phyloP scores from a whole-genome alignment of 257 asterid genomes.

The Penstemon eatonii region DNA sequence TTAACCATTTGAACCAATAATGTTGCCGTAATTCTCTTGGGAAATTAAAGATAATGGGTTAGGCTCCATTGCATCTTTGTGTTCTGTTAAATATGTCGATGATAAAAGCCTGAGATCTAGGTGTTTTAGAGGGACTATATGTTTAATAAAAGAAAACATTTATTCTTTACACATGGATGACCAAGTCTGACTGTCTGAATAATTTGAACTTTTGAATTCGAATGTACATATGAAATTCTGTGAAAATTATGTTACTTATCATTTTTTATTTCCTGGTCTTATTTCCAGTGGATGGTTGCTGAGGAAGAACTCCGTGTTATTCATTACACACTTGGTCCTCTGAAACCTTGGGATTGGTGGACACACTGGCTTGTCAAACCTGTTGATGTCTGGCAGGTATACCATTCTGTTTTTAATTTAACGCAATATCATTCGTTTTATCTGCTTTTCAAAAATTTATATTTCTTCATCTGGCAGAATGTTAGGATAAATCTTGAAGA shows the following conservation, averaged over 20 bases:
- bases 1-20: no score
- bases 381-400: slow-evolving; percentile 98
- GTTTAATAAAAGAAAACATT: slow-evolving; percentile 20
- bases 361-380: slow-evolving; percentile 98
- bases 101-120: not conserved
- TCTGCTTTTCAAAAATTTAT: slow-evolving; percentile 24
- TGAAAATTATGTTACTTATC: slow-evolving; percentile 10
- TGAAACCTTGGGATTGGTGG: slow-evolving; percentile 99
- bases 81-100: slow-evolving; percentile 4
- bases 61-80: not conserved
- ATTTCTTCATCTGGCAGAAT: slow-evolving; percentile 48
- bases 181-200: slow-evolving; percentile 5
- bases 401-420: slow-evolving; percentile 16
- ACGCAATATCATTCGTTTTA: not conserved
- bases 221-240: slow-evolving; percentile 12
- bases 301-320: slow-evolving; percentile 89
- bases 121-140: slow-evolving; percentile 13
- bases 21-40: no score
- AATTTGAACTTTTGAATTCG: slow-evolving; percentile 1
- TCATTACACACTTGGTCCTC: slow-evolving; percentile 99
- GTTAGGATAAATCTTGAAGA: slow-evolving; percentile 70
- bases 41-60: no score
- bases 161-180: slow-evolving; percentile 13
- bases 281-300: slow-evolving; percentile 92
- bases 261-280: slow-evolving; percentile 24